Conservation (phyloP, 164 flowering plant genomes). For the Chimonanthus praecox region DNA sequence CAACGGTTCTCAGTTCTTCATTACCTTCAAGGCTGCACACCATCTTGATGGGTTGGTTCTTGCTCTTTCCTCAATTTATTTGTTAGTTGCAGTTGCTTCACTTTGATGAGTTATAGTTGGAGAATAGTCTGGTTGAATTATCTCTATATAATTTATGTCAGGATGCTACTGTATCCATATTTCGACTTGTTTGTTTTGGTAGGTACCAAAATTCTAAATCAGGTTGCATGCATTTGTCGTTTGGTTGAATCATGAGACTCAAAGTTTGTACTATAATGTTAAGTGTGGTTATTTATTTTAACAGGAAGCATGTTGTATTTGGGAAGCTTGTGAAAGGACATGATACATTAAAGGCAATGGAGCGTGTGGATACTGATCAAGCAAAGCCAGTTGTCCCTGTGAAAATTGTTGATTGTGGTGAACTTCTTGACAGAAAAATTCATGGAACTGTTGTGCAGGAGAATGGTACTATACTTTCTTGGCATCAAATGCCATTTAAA, state of each 20-base stretch:
- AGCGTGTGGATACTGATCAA: slow-evolving; percentile 56
- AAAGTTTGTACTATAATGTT: not conserved
- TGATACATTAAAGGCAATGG: slow-evolving; percentile 70
- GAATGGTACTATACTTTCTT: slow-evolving; percentile 6
- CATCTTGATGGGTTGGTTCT: slow-evolving; percentile 79
- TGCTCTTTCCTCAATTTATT: not conserved
- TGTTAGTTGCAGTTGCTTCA: not conserved
- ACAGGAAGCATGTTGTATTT: slow-evolving; percentile 81
- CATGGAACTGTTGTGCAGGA: slow-evolving; percentile 7
- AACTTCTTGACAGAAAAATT: slow-evolving; percentile 45
- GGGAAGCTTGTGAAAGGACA: slow-evolving; percentile 84
- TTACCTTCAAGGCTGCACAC: slow-evolving; percentile 69
- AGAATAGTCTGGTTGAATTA: not conserved
- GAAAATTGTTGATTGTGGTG: slow-evolving; percentile 83
- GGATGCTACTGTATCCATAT: not conserved
- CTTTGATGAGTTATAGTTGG: not conserved
- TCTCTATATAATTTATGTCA: not conserved
- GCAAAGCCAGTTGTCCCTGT: slow-evolving; percentile 57
- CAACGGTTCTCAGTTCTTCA: slow-evolving; percentile 75
- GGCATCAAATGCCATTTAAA: not conserved
- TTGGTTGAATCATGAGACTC: not conserved
- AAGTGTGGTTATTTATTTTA: slow-evolving; percentile 1
- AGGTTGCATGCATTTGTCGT: not conserved
- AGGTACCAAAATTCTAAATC: not conserved
- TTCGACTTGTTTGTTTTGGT: not conserved